These are phyloP conservation scores for Skeletonema menzelii DNA, from an alignment of 108 stramenopile genomes.

Conservation along the genomic window DNA sequence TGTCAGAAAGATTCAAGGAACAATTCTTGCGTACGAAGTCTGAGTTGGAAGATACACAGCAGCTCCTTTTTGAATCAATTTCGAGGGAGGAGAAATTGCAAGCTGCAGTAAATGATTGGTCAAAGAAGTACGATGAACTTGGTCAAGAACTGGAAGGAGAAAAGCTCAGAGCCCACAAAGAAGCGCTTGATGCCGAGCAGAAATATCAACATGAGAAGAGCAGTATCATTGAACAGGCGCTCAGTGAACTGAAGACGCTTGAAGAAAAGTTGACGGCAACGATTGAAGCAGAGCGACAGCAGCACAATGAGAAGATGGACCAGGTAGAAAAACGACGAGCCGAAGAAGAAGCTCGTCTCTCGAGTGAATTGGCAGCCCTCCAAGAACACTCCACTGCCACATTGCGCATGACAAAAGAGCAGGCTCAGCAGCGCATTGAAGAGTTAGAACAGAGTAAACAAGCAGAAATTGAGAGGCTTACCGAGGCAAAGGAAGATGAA, in stretches of 20 bases:
- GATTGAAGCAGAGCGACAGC: conserved; percentile 28
- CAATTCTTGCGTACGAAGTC: conserved; percentile 67
- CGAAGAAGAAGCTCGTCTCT: conserved; percentile 32
- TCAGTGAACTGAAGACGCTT: conserved; percentile 27
- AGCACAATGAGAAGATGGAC: conserved; percentile 46
- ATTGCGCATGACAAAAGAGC: conserved; percentile 37
- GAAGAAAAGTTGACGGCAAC: conserved; percentile 30
- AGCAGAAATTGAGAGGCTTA: conserved; percentile 39
- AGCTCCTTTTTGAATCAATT: conserved; percentile 25
- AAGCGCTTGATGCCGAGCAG: conserved; percentile 39
- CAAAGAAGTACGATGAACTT: conserved; percentile 13
- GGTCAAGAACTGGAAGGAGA: conserved; percentile 48
- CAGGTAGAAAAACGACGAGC: conserved; percentile 25
- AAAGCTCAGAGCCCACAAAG: conserved; percentile 30
- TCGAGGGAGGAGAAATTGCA: conserved; percentile 30
- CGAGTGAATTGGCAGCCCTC: conserved; percentile 22
- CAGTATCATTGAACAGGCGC: conserved; percentile 33
- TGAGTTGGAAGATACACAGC: conserved; percentile 58
- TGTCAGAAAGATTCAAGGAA: conserved; percentile 67
- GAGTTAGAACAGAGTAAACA: conserved; percentile 46
- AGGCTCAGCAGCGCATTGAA: conserved; percentile 37
- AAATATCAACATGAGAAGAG: conserved; percentile 38
- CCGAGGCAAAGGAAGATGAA: conserved; percentile 44
- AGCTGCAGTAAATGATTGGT: conserved; percentile 20
- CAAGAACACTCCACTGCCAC: conserved; percentile 27